phyloP scores from a whole-genome alignment of 768 basidiomycete species.

The Pisolithus marmoratus region DNA sequence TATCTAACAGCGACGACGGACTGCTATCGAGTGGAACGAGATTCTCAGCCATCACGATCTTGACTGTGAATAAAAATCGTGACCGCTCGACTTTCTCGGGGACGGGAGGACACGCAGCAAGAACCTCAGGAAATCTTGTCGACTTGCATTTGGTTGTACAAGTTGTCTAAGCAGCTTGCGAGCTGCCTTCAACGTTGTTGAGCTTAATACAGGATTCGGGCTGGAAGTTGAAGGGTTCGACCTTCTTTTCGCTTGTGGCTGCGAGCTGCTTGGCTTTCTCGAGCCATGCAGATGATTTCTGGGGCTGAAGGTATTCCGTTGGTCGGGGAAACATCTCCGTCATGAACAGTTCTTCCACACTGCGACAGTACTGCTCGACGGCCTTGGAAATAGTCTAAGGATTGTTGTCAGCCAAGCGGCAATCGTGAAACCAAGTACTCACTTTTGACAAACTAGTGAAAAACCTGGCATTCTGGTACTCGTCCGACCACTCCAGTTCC shows the following conservation, averaged over 20 bases:
- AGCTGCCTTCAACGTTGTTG: constrained; percentile 91
- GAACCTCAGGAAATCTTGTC: constrained; percentile 73
- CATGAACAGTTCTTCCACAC: constrained; percentile 85
- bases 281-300: constrained; percentile 84
- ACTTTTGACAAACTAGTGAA: constrained; percentile 88
- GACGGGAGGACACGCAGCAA: constrained; percentile 58
- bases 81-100: constrained; percentile 64
- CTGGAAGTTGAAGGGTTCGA: constrained; percentile 92
- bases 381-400: constrained; percentile 83
- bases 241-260: constrained; percentile 77
- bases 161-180: constrained; percentile 85
- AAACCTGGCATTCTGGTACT: constrained; percentile 83
- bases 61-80: constrained; percentile 86
- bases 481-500: constrained; percentile 89
- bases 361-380: constrained; percentile 86
- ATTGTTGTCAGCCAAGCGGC: constrained; percentile 2
- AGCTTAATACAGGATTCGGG: constrained; percentile 94
- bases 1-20: constrained; percentile 78
- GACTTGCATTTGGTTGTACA: constrained; percentile 88
- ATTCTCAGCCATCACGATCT: constrained; percentile 87
- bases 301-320: constrained; percentile 71
- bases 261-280: constrained; percentile 80
- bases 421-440: background rate
- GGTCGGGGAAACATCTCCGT: constrained; percentile 92
- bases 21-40: constrained; percentile 72